These are phyloP conservation scores for Capsella rubella DNA, from an alignment of 441 rosid species.

Conservation along the genomic window DNA sequence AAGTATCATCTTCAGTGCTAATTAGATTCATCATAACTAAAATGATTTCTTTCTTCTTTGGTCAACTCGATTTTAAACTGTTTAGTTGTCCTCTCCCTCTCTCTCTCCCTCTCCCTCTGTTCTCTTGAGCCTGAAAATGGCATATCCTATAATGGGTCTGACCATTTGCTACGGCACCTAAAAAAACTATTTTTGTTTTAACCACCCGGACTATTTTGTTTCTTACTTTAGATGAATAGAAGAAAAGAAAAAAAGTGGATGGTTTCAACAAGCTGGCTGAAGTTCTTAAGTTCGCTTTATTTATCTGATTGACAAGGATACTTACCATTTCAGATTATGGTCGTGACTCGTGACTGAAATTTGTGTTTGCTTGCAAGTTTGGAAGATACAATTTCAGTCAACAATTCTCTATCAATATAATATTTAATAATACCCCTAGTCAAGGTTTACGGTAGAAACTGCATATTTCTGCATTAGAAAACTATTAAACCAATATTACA, in stretches of 20 bases:
- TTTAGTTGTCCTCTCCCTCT: constrained; percentile 11
- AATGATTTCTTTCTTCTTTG: constrained; percentile 12
- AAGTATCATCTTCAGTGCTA: constrained; percentile 20
- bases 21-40: constrained; percentile 29
- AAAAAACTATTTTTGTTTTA: background rate
- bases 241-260: background rate
- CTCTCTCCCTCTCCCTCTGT: background rate
- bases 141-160: constrained; percentile 13
- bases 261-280: background rate
- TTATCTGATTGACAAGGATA: background rate
- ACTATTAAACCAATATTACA: background rate
- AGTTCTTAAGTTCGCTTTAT: background rate
- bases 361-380: background rate
- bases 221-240: background rate
- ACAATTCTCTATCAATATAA: background rate
- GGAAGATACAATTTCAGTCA: background rate
- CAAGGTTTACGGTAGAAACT: background rate
- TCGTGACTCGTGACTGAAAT: background rate
- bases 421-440: no score
- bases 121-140: constrained; percentile 18
- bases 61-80: constrained; percentile 25
- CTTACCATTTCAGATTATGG: background rate
- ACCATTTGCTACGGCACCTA: constrained; percentile 12
- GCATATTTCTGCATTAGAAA: background rate
- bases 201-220: background rate